Base-by-base conservation (phyloP, 768 basidiomycete genomes). In the Erythrobasidium yunnanense region DNA sequence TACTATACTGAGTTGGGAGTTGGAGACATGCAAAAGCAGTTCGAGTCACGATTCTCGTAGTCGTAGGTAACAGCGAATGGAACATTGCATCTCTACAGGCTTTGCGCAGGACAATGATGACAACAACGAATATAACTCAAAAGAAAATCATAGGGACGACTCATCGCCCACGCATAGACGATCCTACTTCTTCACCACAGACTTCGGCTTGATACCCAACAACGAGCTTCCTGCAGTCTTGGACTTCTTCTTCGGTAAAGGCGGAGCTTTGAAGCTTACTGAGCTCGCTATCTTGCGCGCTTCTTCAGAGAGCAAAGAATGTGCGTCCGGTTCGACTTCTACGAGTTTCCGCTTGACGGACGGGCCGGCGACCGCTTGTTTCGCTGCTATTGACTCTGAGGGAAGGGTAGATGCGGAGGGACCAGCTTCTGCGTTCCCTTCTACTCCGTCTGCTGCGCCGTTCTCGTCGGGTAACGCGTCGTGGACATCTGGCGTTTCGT, bases 311-410 rank as follows among this genome's bases (percentile, higher is more conserved):
- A 90, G 77, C 0, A 90, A 78, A 63, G 80, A 84, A 65, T 83
- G 80, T 66, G 88, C 73, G 13, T 84, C 81, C 0, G 88, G 88
- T 70, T 90, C 88, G 22, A 81, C 74, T n/a, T 83, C 83, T 25
- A 84, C 87, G 4, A 89, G 84, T 77, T 91, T 91, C 35, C 90
- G 81, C n/a, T 87, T 88, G 53, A 90, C 68, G 22, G 71, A 66
- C 4, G 73, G 38, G 20, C 56, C 35, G 6, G 67, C 47, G 6
- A 45, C 47, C 7, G 71, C n/a, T n/a, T n/a, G n/a, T n/a, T n/a
- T n/a, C n/a, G n/a, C n/a, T n/a, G n/a, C n/a, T n/a, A n/a, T n/a
- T n/a, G n/a, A n/a, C n/a, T n/a, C n/a, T n/a, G n/a, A n/a, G n/a
- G n/a, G n/a, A n/a, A n/a, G 70, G 17, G 6, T 54, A 45, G 35